phyloP scores from a whole-genome alignment of 2,329 filamentous ascomycete species.

The Diaporthe citrichinensis region DNA sequence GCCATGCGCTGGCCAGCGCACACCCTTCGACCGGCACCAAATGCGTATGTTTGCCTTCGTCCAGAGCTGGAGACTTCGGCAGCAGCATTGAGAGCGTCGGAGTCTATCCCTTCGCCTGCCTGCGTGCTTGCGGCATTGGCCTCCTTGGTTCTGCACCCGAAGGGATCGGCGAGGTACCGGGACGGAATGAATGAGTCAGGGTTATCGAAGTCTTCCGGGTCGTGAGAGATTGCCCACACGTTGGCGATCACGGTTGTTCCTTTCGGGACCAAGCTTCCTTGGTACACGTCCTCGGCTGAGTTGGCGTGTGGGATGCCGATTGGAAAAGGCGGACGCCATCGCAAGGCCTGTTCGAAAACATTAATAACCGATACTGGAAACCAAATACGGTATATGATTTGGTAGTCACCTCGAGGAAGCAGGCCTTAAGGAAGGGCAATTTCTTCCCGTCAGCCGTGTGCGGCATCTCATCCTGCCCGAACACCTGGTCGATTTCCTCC shows the following conservation, averaged over 20 bases:
- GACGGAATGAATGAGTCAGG: constrained; percentile 42
- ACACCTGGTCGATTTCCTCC: constrained; percentile 41
- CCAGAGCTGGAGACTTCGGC: neutral
- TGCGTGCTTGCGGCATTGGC: neutral
- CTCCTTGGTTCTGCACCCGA: constrained; percentile 32
- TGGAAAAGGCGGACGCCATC: constrained; percentile 43
- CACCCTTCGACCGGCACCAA: constrained; percentile 35
- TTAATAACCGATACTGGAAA: neutral
- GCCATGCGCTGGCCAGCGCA: constrained; percentile 37
- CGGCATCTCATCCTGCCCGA: constrained; percentile 37
- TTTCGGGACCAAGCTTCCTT: constrained; percentile 40
- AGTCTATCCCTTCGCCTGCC: neutral
- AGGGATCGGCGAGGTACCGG: constrained; percentile 41
- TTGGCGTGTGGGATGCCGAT: constrained; percentile 40
- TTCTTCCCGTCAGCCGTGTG: constrained; percentile 29
- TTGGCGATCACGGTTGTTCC: constrained; percentile 41
- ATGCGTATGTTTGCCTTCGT: constrained; percentile 33
- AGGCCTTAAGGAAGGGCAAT: constrained; percentile 44
- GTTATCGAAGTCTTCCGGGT: constrained; percentile 40
- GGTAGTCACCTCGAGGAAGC: constrained; percentile 39
- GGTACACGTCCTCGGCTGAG: constrained; percentile 42
- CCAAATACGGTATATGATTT: no score
- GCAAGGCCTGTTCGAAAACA: constrained; percentile 29
- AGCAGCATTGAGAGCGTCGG: neutral
- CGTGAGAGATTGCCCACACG: constrained; percentile 42